phyloP scores from a whole-genome alignment of 805 yeast genomes.

The Schwanniomyces polymorphus region DNA sequence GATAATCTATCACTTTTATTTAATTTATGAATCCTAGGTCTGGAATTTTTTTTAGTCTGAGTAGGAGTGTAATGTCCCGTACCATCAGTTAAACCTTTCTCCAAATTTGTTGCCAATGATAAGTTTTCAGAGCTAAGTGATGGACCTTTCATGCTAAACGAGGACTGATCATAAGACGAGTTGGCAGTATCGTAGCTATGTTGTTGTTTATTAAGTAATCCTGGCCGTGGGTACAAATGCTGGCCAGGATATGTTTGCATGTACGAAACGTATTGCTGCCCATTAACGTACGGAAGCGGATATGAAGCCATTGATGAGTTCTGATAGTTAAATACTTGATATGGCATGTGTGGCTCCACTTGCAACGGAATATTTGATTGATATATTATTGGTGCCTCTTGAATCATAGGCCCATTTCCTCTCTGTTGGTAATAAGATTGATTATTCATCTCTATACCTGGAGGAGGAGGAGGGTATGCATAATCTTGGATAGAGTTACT shows the following conservation, averaged over 20 bases:
- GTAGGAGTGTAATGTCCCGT: slow-evolving; percentile 30
- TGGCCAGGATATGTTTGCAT: background rate
- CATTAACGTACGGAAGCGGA: background rate
- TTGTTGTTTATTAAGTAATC: background rate
- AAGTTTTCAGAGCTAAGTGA: background rate
- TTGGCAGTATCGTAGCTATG: background rate
- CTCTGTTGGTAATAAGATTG: slow-evolving; percentile 5
- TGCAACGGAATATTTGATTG: slow-evolving; percentile 9
- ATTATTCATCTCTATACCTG: background rate
- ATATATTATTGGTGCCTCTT: slow-evolving; percentile 5
- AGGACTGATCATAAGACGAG: background rate
- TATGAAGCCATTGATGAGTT: background rate
- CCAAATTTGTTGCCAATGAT: background rate
- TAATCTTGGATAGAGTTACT: slow-evolving; percentile 1
- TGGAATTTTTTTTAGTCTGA: slow-evolving; percentile 34
- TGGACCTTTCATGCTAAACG: background rate
- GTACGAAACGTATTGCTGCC: background rate
- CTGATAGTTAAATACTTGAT: slow-evolving; percentile 2
- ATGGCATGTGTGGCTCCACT: slow-evolving; percentile 5
- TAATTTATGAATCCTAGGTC: slow-evolving; percentile 38
- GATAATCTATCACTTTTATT: slow-evolving; percentile 9
- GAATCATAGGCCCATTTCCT: background rate
- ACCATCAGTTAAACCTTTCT: background rate
- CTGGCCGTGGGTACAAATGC: background rate
- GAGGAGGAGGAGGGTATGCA: background rate